Conservation (phyloP, 441 rosid genomes). For the Syzygium malaccense region DNA sequence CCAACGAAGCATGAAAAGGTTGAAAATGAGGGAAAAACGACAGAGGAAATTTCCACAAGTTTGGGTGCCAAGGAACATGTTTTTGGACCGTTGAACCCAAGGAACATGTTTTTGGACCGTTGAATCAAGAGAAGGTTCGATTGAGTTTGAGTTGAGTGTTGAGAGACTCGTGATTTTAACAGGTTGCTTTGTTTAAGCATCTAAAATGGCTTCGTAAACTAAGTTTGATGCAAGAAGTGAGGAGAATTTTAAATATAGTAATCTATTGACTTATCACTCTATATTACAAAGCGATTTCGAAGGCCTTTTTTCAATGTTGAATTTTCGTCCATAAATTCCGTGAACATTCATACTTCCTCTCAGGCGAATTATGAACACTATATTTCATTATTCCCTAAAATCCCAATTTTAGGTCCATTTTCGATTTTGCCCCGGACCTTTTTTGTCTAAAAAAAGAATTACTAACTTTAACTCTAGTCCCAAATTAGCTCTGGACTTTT, state of each 20-base stretch:
- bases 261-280: background rate
- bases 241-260: background rate
- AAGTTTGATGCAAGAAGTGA: background rate
- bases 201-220: background rate
- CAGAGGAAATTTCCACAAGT: background rate
- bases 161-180: background rate
- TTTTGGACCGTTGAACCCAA: background rate
- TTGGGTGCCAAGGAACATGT: background rate
- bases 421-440: rapidly evolving
- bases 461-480: too few species aligned
- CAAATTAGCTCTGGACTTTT: too few species aligned
- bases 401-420: too few species aligned
- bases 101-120: background rate
- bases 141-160: background rate
- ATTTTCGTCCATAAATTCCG: background rate
- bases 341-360: background rate
- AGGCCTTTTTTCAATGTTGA: background rate
- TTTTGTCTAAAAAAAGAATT: too few species aligned
- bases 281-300: background rate
- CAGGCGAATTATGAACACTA: background rate
- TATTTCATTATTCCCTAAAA: too few species aligned
- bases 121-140: background rate
- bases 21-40: background rate
- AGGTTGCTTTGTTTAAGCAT: background rate
- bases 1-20: background rate